phyloP scores from a whole-genome alignment of 306 rosid genomes.

The Delonix regia region DNA sequence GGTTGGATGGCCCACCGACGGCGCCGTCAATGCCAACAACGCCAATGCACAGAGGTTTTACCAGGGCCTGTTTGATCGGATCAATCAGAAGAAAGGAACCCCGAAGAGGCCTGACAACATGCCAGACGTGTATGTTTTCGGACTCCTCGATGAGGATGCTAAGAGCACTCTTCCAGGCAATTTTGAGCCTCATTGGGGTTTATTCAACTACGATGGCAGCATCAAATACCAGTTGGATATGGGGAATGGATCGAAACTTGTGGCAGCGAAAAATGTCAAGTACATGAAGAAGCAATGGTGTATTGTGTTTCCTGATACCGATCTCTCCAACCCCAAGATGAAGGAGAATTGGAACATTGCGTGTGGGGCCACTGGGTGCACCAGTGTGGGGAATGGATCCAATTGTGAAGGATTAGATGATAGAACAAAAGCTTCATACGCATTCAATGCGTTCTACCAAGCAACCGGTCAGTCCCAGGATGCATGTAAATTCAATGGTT shows the following conservation, averaged over 20 bases:
- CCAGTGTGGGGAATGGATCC: conserved; percentile 33
- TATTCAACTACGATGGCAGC: conserved; percentile 63
- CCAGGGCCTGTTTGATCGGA: conserved; percentile 54
- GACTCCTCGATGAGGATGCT: conserved; percentile 60
- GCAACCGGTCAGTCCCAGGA: background rate
- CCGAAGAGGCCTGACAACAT: conserved; percentile 50
- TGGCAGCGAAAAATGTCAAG: conserved; percentile 58
- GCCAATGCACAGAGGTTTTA: conserved; percentile 53
- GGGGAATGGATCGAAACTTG: conserved; percentile 34
- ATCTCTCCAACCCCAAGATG: conserved; percentile 49
- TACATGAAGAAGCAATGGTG: conserved; percentile 61
- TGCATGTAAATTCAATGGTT: background rate
- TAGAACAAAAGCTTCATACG: conserved; percentile 24
- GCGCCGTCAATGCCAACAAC: conserved; percentile 48
- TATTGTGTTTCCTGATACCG: conserved; percentile 54
- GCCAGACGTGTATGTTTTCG: conserved; percentile 58
- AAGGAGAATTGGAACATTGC: conserved; percentile 43
- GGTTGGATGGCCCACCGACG: conserved; percentile 77
- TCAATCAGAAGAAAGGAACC: conserved; percentile 47
- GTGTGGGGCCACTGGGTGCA: conserved; percentile 64
- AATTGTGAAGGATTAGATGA: conserved; percentile 12
- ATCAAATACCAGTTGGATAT: conserved; percentile 50
- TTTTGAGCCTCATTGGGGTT: conserved; percentile 77
- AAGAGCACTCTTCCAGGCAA: conserved; percentile 65
- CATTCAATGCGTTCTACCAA: conserved; percentile 22